Percentiles rank a stretch among this genome's conserved stretches.
Evolutionary conservation across 371 early-diverging fungal species (phyloP).

Genomic region (Mortierella sp.): DNA sequence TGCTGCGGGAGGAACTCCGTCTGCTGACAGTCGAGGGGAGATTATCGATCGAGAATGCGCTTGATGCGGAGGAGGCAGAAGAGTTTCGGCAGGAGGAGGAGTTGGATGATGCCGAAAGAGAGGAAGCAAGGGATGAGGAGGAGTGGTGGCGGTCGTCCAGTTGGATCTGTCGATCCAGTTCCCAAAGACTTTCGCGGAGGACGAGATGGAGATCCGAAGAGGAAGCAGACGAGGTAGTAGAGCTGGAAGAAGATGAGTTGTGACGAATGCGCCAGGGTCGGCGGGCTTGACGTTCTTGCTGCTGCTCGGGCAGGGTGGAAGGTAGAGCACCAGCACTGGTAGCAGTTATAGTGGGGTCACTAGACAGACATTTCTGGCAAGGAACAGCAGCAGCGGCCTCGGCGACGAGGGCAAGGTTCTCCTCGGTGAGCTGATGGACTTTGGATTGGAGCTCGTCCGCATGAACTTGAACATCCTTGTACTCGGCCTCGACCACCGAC

Average conservation of each 20-base stretch:
- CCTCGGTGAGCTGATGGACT: constrained; percentile 17
- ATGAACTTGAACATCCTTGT: constrained; percentile 27
- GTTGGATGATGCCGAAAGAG: neutral
- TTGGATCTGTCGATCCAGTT: constrained; percentile 35
- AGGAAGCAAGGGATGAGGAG: neutral
- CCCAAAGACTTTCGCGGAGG: constrained; percentile 36
- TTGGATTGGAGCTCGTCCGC: constrained; percentile 11
- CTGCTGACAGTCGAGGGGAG: neutral
- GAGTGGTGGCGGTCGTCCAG: constrained; percentile 10
- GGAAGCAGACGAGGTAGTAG: neutral
- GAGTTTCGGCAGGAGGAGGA: neutral
- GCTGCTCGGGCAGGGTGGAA: neutral
- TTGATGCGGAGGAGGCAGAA: constrained; percentile 20
- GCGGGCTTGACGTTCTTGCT: neutral
- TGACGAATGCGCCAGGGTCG: neutral
- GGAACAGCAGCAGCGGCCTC: neutral
- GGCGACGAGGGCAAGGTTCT: constrained; percentile 13
- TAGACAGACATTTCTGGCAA: neutral
- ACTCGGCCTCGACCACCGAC: constrained; percentile 27
- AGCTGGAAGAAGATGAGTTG: neutral
- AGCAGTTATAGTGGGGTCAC: neutral
- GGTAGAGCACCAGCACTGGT: neutral
- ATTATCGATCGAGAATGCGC: constrained; percentile 13
- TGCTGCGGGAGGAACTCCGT: neutral
- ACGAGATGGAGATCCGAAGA: constrained; percentile 20